Percentiles rank a stretch among this genome's conserved stretches.
phyloP scores from a whole-genome alignment of 2,329 filamentous ascomycete species.

The Teratosphaeria viscida region DNA sequence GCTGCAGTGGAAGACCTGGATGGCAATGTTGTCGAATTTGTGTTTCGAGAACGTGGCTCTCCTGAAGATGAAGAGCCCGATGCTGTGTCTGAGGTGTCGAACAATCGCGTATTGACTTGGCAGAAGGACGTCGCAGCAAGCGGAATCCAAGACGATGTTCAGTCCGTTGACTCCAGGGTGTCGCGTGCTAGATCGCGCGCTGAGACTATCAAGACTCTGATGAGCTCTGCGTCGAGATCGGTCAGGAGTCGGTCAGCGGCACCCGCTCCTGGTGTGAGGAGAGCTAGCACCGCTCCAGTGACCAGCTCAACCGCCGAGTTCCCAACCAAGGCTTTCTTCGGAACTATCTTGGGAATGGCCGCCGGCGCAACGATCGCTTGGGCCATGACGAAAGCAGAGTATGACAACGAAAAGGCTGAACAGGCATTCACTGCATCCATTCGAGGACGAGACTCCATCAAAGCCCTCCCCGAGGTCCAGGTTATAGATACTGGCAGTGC shows the following conservation, averaged over 20 bases:
- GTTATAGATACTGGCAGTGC: conserved; percentile 24
- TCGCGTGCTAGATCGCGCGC: conserved; percentile 14
- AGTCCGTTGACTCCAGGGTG: conserved; percentile 13
- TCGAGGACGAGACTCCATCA: neutral
- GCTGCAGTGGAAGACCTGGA: conserved; percentile 64
- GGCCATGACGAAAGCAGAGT: conserved; percentile 55
- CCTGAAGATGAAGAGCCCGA: conserved; percentile 22
- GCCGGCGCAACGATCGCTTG: conserved; percentile 70
- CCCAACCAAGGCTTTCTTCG: conserved; percentile 37
- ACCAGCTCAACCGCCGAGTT: conserved; percentile 6
- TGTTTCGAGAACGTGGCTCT: conserved; percentile 41
- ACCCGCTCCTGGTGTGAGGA: conserved; percentile 7
- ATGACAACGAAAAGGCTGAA: conserved; percentile 36
- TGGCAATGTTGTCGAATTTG: conserved; percentile 73
- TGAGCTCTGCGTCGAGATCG: conserved; percentile 14
- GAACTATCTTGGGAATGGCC: conserved; percentile 67
- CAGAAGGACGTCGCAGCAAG: conserved; percentile 29
- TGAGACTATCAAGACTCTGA: conserved; percentile 17
- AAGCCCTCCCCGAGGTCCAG: neutral
- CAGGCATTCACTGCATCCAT: conserved; percentile 12
- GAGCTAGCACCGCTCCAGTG: conserved; percentile 10
- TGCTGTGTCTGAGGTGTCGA: conserved; percentile 27
- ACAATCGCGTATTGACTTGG: conserved; percentile 38
- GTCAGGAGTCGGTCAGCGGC: conserved; percentile 8
- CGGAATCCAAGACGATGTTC: conserved; percentile 12